Percentiles rank a stretch among this genome's conserved stretches.
Evolutionary conservation across 2,329 filamentous ascomycete species (phyloP).

Genomic region (Cladosporium phlei): DNA sequence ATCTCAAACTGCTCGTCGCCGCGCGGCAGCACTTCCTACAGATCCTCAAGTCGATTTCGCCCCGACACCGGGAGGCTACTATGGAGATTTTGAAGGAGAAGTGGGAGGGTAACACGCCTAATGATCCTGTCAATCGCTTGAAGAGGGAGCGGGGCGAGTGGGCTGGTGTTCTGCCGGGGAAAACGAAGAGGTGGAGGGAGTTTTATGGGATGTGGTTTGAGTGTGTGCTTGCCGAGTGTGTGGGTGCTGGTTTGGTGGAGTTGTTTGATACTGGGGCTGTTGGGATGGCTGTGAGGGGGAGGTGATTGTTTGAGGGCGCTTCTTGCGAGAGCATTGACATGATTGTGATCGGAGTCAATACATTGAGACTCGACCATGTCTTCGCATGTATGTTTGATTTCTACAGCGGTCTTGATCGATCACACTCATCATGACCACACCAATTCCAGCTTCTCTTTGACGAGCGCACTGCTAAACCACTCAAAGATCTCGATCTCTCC

Average conservation of each 20-base stretch:
- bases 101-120: slow-evolving; percentile 64
- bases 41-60: slow-evolving; percentile 53
- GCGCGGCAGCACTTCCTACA: slow-evolving; percentile 59
- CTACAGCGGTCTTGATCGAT: too few relatives aligned
- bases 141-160: slow-evolving; percentile 55
- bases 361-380: too few relatives aligned
- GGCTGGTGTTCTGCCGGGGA: slow-evolving; percentile 53
- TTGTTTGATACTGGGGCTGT: slow-evolving; percentile 71
- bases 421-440: too few relatives aligned
- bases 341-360: too few relatives aligned
- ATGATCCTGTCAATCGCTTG: slow-evolving; percentile 42
- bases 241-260: slow-evolving; percentile 66
- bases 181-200: slow-evolving; percentile 65
- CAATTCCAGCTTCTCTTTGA: slow-evolving; percentile 45
- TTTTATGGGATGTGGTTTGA: slow-evolving; percentile 67
- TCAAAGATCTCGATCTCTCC: slow-evolving; percentile 48
- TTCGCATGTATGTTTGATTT: too few relatives aligned
- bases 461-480: slow-evolving; percentile 54
- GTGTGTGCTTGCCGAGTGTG: slow-evolving; percentile 66
- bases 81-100: slow-evolving; percentile 59
- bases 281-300: slow-evolving; percentile 56
- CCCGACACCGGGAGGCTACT: slow-evolving; percentile 58
- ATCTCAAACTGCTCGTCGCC: slow-evolving; percentile 60
- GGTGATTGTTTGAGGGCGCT: too few relatives aligned
- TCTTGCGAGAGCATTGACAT: too few relatives aligned